Evolutionary conservation across 176 grass and related monocot genomes (phyloP), one percentile per base, ranked within the genome.

Genomic region (Carex parvula): DNA sequence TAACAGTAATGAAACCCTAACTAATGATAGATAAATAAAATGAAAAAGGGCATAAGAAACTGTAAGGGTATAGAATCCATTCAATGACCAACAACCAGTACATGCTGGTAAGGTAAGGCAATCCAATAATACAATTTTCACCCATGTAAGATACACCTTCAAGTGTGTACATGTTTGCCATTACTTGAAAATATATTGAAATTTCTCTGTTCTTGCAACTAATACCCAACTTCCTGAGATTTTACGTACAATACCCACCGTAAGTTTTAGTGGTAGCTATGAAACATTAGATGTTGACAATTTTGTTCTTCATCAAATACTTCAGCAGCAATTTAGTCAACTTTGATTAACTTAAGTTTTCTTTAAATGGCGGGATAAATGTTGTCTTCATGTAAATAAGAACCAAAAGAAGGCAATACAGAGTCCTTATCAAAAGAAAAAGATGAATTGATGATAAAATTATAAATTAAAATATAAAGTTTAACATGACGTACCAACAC

Each of bases 401-500:
- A 70, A 42, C 66, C 66, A 70, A 70, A 41, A 78, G 50, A 55
- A 78, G 73, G 52, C 50, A 57, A 56, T 16, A 33, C 44, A 57
- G 48, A 56, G 22, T 33, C 17, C 50, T 78, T 32, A 55, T 78
- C 12, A 56, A 78, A 78, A 78, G 21, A 29, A 53, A 77, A 54
- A 17, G 24, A 77, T 3, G 24, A 77, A 77, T 15, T 29, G 24
- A 71, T 18, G 2, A 56, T 2, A 57, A 56, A 78, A 57, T n/a
- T 32, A 33, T 32, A 77, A 57, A 9, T 44, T 57, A 57, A 55
- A 78, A 53, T 29, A 83, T 66, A 48, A 69, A 69, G 21, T 81
- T 81, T 81, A 32, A 81, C 18, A 44, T 50, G 16, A 63, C 39
- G 6, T 89, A 96, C 93, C 93, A 77, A 99, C 93, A 80, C 84